phyloP scores from a whole-genome alignment of 2,329 filamentous ascomycete species.

The Pseudogymnoascus sp. region DNA sequence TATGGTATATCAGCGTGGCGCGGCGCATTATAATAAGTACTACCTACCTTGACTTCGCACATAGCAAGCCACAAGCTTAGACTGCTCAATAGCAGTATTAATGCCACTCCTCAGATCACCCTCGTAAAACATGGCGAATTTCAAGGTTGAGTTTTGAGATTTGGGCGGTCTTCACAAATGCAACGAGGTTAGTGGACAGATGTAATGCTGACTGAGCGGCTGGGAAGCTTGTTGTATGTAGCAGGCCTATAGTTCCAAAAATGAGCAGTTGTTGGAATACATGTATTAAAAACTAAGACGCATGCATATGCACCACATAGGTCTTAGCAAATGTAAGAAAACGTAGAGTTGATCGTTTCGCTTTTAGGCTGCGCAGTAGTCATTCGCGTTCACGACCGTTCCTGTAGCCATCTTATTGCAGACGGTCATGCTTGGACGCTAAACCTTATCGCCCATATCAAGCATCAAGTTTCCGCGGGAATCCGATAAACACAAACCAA shows the following conservation, averaged over 20 bases:
- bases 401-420: not conserved
- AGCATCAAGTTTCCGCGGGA: conserved; percentile 2
- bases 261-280: not conserved
- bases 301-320: not conserved
- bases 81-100: conserved; percentile 60
- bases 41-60: conserved; percentile 53
- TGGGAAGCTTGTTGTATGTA: not conserved
- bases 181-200: not conserved
- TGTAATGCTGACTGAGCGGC: not conserved
- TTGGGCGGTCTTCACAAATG: not conserved
- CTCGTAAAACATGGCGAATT: conserved; percentile 63
- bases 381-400: not conserved
- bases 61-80: conserved; percentile 78
- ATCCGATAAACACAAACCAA: not conserved
- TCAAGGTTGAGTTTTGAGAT: not conserved
- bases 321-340: not conserved
- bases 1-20: conserved; percentile 14
- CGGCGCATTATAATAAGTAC: not conserved
- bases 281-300: not conserved
- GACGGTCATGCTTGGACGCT: not conserved
- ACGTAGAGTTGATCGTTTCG: not conserved
- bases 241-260: not conserved
- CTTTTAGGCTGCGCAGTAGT: not conserved
- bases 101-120: conserved; percentile 79
- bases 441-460: conserved; percentile 5